Evolutionary conservation across 2,329 filamentous ascomycete genomes (phyloP).

Genomic region (Ophiostoma ulmi): DNA sequence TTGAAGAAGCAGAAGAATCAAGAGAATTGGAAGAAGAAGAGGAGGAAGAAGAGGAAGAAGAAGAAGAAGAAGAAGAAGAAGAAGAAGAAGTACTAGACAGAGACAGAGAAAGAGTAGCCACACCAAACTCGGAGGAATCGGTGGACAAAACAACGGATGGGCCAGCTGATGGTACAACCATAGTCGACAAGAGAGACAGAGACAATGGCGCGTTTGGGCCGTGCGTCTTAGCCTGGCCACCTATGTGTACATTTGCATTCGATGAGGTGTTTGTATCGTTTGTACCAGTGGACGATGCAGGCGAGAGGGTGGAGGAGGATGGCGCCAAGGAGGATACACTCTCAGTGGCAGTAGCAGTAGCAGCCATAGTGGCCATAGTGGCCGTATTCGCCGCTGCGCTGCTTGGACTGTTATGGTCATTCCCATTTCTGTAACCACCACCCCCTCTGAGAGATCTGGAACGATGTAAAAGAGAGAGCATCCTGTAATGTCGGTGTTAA

Average conservation of each 20-base stretch:
- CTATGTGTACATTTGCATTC: background rate
- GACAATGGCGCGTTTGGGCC: conserved; percentile 28
- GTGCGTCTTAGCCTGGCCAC: conserved; percentile 29
- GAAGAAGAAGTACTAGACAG: background rate
- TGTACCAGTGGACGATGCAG: conserved; percentile 10
- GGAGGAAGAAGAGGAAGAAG: background rate
- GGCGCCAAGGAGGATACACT: conserved; percentile 2
- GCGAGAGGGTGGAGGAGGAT: conserved; percentile 3
- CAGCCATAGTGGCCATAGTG: background rate
- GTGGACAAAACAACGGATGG: conserved; percentile 17
- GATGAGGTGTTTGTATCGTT: conserved; percentile 17
- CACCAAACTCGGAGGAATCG: background rate
- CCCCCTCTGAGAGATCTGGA: conserved; percentile 5
- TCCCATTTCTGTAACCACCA: conserved; percentile 6
- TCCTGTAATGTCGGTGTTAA: conserved; percentile 14
- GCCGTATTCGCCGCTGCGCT: background rate
- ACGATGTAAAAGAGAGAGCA: conserved; percentile 7
- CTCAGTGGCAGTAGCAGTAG: background rate
- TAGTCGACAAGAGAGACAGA: conserved; percentile 15
- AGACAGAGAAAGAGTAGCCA: background rate
- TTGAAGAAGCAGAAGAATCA: conserved; percentile 1
- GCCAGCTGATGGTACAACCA: conserved; percentile 5
- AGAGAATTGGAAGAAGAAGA: background rate
- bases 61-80: background rate
- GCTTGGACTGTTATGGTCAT: background rate